Percentiles rank a stretch among this genome's conserved stretches.
phyloP scores from a whole-genome alignment of 129 eudicot genomes.

The Scalesia atractyloides region DNA sequence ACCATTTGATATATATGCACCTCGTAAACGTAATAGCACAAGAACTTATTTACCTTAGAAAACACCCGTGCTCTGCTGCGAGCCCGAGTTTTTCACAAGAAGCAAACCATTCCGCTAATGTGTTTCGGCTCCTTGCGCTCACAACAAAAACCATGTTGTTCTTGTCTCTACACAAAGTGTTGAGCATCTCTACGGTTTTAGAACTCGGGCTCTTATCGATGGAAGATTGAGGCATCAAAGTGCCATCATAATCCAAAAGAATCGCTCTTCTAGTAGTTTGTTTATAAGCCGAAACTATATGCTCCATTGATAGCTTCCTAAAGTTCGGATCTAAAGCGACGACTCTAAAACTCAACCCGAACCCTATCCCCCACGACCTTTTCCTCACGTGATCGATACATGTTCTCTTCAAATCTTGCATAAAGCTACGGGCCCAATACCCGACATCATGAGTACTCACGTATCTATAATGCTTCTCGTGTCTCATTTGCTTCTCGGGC shows the following conservation, averaged over 20 bases:
- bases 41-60: conserved; percentile 39
- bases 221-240: conserved; percentile 60
- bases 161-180: conserved; percentile 44
- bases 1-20: not conserved
- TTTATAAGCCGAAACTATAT: conserved; percentile 53
- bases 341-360: conserved; percentile 75
- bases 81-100: conserved; percentile 60
- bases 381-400: conserved; percentile 69
- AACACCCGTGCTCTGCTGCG: conserved; percentile 65
- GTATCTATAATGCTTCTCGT: conserved; percentile 72
- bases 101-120: conserved; percentile 52
- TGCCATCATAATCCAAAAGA: conserved; percentile 64
- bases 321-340: conserved; percentile 72
- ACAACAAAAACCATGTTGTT: conserved; percentile 60
- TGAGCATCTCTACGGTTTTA: conserved; percentile 50
- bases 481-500: conserved; percentile 71
- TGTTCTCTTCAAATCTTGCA: conserved; percentile 72
- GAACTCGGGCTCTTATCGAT: conserved; percentile 60
- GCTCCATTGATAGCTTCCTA: conserved; percentile 52
- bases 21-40: conserved; percentile 7
- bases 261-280: conserved; percentile 46
- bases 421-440: conserved; percentile 74
- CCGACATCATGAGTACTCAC: conserved; percentile 83
- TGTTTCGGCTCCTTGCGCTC: conserved; percentile 44
- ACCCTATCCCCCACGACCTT: conserved; percentile 84